A percentile compares a stretch with the other conserved stretches of the same genome.
Evolutionary conservation across 768 basidiomycete genomes (phyloP).

Genomic region (Rhodotorula paludigena): DNA sequence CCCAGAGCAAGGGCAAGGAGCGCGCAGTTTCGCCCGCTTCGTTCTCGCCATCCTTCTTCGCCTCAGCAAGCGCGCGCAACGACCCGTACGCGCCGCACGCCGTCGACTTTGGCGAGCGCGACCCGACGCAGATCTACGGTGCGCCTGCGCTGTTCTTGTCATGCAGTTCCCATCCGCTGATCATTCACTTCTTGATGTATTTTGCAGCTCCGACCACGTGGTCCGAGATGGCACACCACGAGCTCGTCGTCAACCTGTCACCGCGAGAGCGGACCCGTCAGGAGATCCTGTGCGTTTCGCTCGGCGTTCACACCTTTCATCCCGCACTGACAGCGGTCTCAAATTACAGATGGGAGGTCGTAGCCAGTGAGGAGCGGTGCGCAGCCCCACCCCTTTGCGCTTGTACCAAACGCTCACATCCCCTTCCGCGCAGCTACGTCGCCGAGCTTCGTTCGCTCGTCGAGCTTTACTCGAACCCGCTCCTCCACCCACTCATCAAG

Average conservation of each 20-base stretch:
- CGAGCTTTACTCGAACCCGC: conserved; percentile 38
- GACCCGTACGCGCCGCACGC: background rate
- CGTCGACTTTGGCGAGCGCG: background rate
- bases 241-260: conserved; percentile 43
- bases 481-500: conserved; percentile 37
- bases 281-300: conserved; percentile 41
- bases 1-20: background rate
- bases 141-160: background rate
- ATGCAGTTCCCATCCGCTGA: background rate
- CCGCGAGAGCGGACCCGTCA: conserved; percentile 44
- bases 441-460: conserved; percentile 39
- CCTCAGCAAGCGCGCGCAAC: background rate
- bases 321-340: background rate
- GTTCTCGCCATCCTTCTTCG: background rate
- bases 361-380: conserved; percentile 43
- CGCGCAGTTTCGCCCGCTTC: background rate
- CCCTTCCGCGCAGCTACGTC: conserved; percentile 35
- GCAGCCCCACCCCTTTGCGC: background rate
- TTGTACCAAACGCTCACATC: background rate
- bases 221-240: conserved; percentile 44
- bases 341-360: conserved; percentile 39
- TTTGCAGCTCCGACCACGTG: conserved; percentile 40
- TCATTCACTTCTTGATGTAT: too few species aligned
- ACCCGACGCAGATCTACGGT: conserved; percentile 4
- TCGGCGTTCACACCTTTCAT: too few species aligned